Evolutionary conservation across 2,329 filamentous ascomycete genomes (phyloP).

Genomic region (Paecilomyces variotii): DNA sequence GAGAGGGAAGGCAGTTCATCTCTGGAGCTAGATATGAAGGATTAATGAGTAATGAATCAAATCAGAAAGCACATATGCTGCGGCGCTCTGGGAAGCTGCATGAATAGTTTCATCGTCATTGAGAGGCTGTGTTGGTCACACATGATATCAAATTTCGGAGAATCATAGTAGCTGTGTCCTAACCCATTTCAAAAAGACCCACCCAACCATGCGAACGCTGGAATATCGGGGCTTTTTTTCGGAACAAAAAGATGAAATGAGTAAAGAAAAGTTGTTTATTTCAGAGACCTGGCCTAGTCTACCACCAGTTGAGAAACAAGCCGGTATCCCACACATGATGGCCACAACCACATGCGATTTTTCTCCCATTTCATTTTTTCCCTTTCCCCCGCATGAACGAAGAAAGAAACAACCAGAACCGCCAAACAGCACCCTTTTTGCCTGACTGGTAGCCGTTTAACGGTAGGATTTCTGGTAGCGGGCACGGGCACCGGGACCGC

Average conservation of each 20-base stretch:
- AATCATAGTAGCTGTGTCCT: neutral
- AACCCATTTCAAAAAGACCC: neutral
- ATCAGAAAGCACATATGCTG: neutral
- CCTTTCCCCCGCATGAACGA: conserved; percentile 4
- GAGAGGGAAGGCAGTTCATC: conserved; percentile 5
- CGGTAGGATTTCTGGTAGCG: conserved; percentile 99
- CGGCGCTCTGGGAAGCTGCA: neutral
- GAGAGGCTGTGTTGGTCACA: neutral
- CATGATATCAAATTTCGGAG: conserved; percentile 1
- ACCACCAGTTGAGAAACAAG: conserved; percentile 20
- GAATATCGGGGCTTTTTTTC: conserved; percentile 9
- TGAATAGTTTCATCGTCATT: neutral
- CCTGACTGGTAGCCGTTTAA: conserved; percentile 50
- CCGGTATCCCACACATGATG: conserved; percentile 17
- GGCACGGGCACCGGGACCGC: conserved; percentile 78
- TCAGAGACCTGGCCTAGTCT: conserved; percentile 22
- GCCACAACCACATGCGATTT: conserved; percentile 14
- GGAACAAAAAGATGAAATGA: conserved; percentile 8
- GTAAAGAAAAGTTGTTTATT: conserved; percentile 20
- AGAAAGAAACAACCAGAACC: conserved; percentile 6
- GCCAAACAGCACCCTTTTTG: conserved; percentile 7
- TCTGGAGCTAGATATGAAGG: conserved; percentile 3
- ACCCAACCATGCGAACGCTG: conserved; percentile 4
- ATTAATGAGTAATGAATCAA: conserved; percentile 3
- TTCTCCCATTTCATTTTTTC: conserved; percentile 9